Evolutionary conservation across 306 rosid genomes (phyloP).

Genomic region (Astragalus glycyphyllos): DNA sequence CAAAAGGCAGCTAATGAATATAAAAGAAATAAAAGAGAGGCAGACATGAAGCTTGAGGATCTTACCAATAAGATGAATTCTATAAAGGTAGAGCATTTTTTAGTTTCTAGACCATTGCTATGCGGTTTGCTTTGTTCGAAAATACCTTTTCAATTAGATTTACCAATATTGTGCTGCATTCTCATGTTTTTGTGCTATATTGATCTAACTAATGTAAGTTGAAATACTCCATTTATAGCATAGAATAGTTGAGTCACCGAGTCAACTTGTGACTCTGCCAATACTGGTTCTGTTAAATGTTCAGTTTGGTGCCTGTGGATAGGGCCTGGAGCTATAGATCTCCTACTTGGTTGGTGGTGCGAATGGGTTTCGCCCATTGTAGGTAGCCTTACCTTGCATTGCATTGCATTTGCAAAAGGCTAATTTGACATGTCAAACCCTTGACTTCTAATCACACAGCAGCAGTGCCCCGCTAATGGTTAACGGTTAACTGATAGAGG

Average conservation of each 20-base stretch:
- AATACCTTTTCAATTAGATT: background rate
- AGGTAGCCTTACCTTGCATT: too few species aligned
- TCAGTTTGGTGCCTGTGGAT: slow-evolving; percentile 2
- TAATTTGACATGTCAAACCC: too few species aligned
- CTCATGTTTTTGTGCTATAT: slow-evolving; percentile 5
- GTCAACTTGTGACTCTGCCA: too few species aligned
- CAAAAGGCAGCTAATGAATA: slow-evolving; percentile 49
- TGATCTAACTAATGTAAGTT: slow-evolving; percentile 9
- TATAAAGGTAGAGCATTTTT: slow-evolving; percentile 59
- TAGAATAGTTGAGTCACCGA: too few species aligned
- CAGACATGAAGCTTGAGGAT: slow-evolving; percentile 62
- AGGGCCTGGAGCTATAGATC: background rate
- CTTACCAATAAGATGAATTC: slow-evolving; percentile 49
- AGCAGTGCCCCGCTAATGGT: too few species aligned
- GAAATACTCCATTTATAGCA: background rate
- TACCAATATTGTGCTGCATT: background rate
- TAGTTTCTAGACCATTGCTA: slow-evolving; percentile 17
- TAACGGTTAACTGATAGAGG: too few species aligned
- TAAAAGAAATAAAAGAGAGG: slow-evolving; percentile 62
- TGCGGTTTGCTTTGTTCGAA: background rate
- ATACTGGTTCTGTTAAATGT: background rate
- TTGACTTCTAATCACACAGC: too few species aligned
- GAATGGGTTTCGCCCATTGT: too few species aligned
- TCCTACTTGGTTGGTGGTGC: too few species aligned
- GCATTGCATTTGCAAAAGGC: too few species aligned